These are phyloP conservation scores for Macrolepiota fuliginosa DNA, from an alignment of 768 basidiomycete genomes.

Conservation along the genomic window DNA sequence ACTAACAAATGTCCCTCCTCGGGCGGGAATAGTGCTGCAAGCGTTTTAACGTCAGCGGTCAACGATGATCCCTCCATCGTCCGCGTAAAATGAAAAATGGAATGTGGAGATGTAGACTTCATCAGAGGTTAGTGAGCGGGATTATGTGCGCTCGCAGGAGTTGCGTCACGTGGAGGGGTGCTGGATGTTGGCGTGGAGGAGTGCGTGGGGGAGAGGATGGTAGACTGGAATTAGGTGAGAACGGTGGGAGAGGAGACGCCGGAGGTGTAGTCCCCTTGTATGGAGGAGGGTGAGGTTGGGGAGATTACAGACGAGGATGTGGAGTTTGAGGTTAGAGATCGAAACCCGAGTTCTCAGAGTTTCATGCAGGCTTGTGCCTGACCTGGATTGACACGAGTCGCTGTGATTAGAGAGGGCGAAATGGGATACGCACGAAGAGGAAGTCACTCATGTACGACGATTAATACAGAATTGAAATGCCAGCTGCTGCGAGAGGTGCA, in stretches of 20 bases:
- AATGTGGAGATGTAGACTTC: constrained; percentile 56
- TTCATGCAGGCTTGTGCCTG: constrained; percentile 63
- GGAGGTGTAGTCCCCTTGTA: background rate
- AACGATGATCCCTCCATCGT: constrained; percentile 76
- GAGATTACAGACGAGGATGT: constrained; percentile 24
- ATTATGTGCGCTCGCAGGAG: constrained; percentile 30
- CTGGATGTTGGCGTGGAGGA: background rate
- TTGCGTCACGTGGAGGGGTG: background rate
- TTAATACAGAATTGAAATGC: constrained; percentile 81
- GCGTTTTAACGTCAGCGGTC: constrained; percentile 69
- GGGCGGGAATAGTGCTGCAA: too few relatives aligned
- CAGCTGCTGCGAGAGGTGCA: constrained; percentile 69
- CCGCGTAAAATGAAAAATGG: constrained; percentile 79
- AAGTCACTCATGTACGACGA: constrained; percentile 83
- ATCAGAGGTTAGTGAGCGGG: constrained; percentile 51
- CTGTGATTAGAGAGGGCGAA: background rate
- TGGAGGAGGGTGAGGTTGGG: constrained; percentile 7
- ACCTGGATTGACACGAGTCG: constrained; percentile 41
- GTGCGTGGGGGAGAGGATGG: too few relatives aligned
- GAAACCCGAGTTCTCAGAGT: constrained; percentile 65
- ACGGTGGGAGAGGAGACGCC: too few relatives aligned
- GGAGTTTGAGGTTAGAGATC: constrained; percentile 55
- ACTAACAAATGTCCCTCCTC: constrained; percentile 72
- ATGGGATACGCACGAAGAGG: constrained; percentile 57
- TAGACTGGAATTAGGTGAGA: too few relatives aligned